Evolutionary conservation across 192 early-diverging fungal genomes (phyloP).

Genomic region (Mortierella claussenii): DNA sequence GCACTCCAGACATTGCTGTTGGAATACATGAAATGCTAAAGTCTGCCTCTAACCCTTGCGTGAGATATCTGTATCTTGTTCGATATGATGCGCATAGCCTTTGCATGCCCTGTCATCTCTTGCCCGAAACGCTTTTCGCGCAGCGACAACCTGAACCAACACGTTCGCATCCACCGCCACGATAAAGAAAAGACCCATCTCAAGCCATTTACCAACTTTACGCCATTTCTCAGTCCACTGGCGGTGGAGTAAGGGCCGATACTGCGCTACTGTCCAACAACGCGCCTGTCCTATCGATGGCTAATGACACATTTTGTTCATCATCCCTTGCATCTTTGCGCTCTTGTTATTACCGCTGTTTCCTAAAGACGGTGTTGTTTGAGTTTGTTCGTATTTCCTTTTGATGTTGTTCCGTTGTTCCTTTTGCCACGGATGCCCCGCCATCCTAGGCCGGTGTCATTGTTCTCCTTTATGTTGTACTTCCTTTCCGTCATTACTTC

Average conservation of each 20-base stretch:
- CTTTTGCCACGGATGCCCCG: too few species aligned
- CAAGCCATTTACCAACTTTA: constrained; percentile 26
- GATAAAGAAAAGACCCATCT: constrained; percentile 51
- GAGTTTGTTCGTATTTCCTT: too few species aligned
- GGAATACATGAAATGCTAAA: not conserved
- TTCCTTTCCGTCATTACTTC: too few species aligned
- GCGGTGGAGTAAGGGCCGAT: not conserved
- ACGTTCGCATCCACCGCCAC: constrained; percentile 64
- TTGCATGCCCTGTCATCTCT: constrained; percentile 55
- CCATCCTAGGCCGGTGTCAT: too few species aligned
- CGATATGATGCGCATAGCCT: too few species aligned
- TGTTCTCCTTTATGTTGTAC: too few species aligned
- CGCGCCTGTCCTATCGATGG: not conserved
- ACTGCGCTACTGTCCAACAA: not conserved
- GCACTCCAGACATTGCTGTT: not conserved
- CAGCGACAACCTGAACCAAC: constrained; percentile 67
- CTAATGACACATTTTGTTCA: not conserved
- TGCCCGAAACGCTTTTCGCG: constrained; percentile 66
- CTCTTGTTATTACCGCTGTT: not conserved
- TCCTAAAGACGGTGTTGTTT: too few species aligned
- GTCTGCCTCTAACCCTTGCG: not conserved
- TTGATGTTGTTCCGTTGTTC: too few species aligned
- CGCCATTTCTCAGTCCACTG: not conserved
- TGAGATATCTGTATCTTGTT: too few species aligned
- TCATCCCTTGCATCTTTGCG: not conserved